Evolutionary conservation across 2,329 filamentous ascomycete genomes (phyloP), one percentile per base, ranked within the genome.

Genomic region (Aspergillus sp.): DNA sequence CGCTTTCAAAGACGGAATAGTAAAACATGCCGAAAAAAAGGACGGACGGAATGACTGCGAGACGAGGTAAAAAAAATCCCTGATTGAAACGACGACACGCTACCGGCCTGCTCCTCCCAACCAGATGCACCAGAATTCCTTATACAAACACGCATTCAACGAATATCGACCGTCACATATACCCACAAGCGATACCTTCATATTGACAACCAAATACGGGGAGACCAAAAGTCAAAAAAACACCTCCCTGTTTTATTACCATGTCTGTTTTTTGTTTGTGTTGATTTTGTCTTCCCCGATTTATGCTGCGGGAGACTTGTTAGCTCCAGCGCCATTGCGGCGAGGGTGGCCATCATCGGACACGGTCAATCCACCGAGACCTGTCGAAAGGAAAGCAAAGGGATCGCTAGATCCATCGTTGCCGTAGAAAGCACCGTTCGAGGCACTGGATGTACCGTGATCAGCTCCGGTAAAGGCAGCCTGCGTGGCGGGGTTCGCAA

Each of bases 401-500:
- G 81, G 80, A 56, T 84, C 81, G 43, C 69, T 72, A 33, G 72
- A 66, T n/a, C 70, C 71, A 36, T 81, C 74, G 42, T 66, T 68
- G 40, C 65, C 64, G 62, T 85, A 85, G 59, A 85, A 87, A 61
- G 81, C 82, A 59, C 85, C 86, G 70, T 87, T 88, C 34, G 85
- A 83, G 30, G 85, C 82, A 33, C 86, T 87, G 48, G 84, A 85
- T 11, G 84, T 83, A 44, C 87, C 88, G 56, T 93, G 91, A 56
- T 85, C 85, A 33, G 88, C 90, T 33, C 87, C 88, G 63, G 88
- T 88, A 75, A 98, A 98, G 27, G 93, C 91, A 48, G 90, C 90
- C 72, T 97, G 91, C 11, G 91, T 89, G 50, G 89, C 87, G 50
- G 90, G 88, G 73, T 90, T 94, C 63, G 95, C 90, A 61, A 98